Percentiles rank a stretch among this genome's conserved stretches.
phyloP scores from a whole-genome alignment of 768 basidiomycete species.

The Xanthoconium stramineum region DNA sequence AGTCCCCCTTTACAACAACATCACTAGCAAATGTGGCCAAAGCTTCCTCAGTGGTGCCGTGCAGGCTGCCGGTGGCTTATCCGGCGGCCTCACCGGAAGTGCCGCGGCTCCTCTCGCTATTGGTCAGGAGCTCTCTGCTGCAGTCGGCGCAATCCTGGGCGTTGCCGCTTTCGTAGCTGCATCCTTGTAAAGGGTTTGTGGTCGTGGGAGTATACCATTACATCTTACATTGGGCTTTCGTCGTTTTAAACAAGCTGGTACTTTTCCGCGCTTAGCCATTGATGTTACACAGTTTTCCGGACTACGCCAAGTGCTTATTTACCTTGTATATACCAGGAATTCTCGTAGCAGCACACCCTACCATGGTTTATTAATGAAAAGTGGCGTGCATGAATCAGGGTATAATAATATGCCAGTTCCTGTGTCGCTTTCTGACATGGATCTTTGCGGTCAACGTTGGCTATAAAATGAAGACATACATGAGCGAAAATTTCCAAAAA shows the following conservation, averaged over 20 bases:
- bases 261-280: conserved; percentile 14
- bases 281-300: conserved; percentile 12
- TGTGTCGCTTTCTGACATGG: background rate
- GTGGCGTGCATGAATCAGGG: background rate
- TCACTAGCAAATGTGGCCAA: conserved; percentile 62
- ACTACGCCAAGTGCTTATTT: conserved; percentile 4
- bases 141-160: conserved; percentile 32
- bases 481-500: background rate
- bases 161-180: conserved; percentile 32
- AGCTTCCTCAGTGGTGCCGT: conserved; percentile 68
- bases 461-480: conserved; percentile 2
- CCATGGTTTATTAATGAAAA: background rate
- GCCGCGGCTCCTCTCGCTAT: conserved; percentile 24
- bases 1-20: conserved; percentile 56
- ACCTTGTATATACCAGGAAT: conserved; percentile 21
- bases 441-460: background rate
- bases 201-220: conserved; percentile 15
- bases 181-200: conserved; percentile 21
- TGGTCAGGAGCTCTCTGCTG: conserved; percentile 26
- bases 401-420: conserved; percentile 3
- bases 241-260: conserved; percentile 21
- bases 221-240: conserved; percentile 11
- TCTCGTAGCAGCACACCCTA: conserved; percentile 2
- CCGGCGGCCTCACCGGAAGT: conserved; percentile 33
- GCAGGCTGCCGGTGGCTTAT: conserved; percentile 63